Percentiles rank a stretch among this genome's conserved stretches.
Conservation (phyloP, 768 basidiomycete genomes). For the Crassisporium funariophilum region DNA sequence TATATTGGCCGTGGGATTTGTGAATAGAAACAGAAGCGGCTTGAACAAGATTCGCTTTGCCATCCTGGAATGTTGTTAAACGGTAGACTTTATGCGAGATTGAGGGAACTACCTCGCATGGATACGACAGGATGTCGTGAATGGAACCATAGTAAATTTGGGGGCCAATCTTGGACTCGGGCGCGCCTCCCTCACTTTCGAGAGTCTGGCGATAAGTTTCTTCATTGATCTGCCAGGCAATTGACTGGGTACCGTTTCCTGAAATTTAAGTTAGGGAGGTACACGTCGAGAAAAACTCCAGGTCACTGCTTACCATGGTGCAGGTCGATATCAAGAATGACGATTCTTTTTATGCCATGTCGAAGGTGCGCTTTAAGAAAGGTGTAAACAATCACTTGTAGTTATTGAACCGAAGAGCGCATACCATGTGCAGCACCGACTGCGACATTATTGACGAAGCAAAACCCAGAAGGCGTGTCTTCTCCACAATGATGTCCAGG, state of each 20-base stretch:
- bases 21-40: slow-evolving; percentile 85
- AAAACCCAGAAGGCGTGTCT: slow-evolving; percentile 88
- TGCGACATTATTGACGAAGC: slow-evolving; percentile 93
- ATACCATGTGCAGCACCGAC: slow-evolving; percentile 89
- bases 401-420: slow-evolving; percentile 10
- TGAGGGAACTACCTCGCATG: slow-evolving; percentile 70
- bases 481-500: slow-evolving; percentile 97
- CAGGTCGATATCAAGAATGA: slow-evolving; percentile 92
- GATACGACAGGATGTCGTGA: slow-evolving; percentile 92
- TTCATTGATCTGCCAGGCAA: slow-evolving; percentile 90
- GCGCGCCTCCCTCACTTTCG: slow-evolving; percentile 47
- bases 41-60: slow-evolving; percentile 74
- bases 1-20: slow-evolving; percentile 82
- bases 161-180: slow-evolving; percentile 43
- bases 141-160: slow-evolving; percentile 87
- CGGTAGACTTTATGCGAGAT: neutral
- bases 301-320: slow-evolving; percentile 66
- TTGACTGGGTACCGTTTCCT: slow-evolving; percentile 95
- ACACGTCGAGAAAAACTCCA: neutral
- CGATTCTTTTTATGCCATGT: slow-evolving; percentile 74
- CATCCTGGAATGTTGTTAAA: slow-evolving; percentile 55
- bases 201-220: slow-evolving; percentile 75
- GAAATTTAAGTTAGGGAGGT: slow-evolving; percentile 4
- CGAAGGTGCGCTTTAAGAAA: slow-evolving; percentile 71
- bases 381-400: neutral